phyloP scores from a whole-genome alignment of 2,329 filamentous ascomycete genomes.

The Calcarisporium arbuscula region DNA sequence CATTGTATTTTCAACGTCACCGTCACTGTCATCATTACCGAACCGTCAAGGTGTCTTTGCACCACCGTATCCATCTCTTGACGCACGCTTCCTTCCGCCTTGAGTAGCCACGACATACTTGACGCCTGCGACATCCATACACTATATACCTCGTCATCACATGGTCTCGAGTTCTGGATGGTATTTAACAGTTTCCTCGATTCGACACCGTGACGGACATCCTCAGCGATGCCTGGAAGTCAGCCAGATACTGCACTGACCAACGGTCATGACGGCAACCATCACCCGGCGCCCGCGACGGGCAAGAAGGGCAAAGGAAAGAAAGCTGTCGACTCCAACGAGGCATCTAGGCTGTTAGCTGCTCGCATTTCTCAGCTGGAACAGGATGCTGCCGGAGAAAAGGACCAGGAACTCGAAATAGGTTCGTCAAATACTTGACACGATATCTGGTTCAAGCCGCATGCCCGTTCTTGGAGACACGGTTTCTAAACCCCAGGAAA shows the following conservation, averaged over 20 bases:
- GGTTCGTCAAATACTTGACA: conserved; percentile 48
- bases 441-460: not conserved
- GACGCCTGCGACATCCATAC: too few species aligned
- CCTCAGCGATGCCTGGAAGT: conserved; percentile 30
- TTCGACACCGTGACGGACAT: conserved; percentile 11
- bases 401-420: conserved; percentile 93
- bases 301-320: conserved; percentile 79
- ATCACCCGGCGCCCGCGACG: conserved; percentile 34
- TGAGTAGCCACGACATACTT: too few species aligned
- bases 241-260: conserved; percentile 34
- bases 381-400: conserved; percentile 85
- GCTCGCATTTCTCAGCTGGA: conserved; percentile 95
- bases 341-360: conserved; percentile 85
- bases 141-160: too few species aligned
- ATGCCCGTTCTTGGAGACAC: not conserved
- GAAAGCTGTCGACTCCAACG: conserved; percentile 76
- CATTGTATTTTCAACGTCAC: too few species aligned
- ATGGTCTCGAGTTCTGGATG: too few species aligned
- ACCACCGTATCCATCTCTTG: too few species aligned
- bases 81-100: too few species aligned
- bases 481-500: not conserved
- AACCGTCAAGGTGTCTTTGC: too few species aligned
- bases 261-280: conserved; percentile 35
- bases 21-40: too few species aligned
- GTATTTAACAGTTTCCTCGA: conserved; percentile 9